A percentile compares a stretch with the other conserved stretches of the same genome.
Conservation (phyloP, 257 asterid species). For the Petunia axillaris region DNA sequence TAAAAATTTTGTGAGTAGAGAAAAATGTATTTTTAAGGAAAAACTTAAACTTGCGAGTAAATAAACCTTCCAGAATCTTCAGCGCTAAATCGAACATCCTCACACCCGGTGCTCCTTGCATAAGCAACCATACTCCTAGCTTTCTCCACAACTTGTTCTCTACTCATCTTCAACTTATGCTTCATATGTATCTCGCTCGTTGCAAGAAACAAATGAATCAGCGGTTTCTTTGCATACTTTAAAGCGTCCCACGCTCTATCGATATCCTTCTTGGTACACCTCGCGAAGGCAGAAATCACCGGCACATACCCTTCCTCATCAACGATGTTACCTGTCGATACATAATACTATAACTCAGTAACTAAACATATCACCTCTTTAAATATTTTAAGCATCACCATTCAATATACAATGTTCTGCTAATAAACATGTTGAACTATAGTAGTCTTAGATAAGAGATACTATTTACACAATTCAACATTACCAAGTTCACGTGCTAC, state of each 20-base stretch:
- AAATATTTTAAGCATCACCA: no score
- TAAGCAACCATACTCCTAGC: slow-evolving; percentile 84
- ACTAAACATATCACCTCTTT: no score
- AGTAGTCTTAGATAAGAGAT: no score
- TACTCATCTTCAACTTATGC: slow-evolving; percentile 77
- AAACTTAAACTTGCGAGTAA: no score
- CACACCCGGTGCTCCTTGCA: slow-evolving; percentile 83
- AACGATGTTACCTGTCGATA: no score
- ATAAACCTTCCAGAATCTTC: slow-evolving; percentile 94
- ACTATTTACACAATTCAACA: background rate
- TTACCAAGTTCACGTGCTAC: slow-evolving; percentile 78
- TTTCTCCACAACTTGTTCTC: slow-evolving; percentile 70
- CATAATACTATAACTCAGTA: no score
- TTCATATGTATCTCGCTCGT: slow-evolving; percentile 93
- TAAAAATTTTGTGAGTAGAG: no score
- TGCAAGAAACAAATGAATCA: slow-evolving; percentile 90
- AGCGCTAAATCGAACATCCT: slow-evolving; percentile 86
- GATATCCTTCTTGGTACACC: slow-evolving; percentile 85
- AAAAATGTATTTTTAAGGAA: no score
- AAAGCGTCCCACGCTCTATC: slow-evolving; percentile 95
- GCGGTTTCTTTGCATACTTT: slow-evolving; percentile 72
- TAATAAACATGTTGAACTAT: no score
- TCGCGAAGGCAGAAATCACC: slow-evolving; percentile 80
- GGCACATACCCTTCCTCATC: slow-evolving; percentile 56
- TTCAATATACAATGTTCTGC: no score